A percentile compares a stretch with the other conserved stretches of the same genome.
These are phyloP conservation scores for Populus alba DNA, from an alignment of 345 rosid genomes.

Conservation along the genomic window DNA sequence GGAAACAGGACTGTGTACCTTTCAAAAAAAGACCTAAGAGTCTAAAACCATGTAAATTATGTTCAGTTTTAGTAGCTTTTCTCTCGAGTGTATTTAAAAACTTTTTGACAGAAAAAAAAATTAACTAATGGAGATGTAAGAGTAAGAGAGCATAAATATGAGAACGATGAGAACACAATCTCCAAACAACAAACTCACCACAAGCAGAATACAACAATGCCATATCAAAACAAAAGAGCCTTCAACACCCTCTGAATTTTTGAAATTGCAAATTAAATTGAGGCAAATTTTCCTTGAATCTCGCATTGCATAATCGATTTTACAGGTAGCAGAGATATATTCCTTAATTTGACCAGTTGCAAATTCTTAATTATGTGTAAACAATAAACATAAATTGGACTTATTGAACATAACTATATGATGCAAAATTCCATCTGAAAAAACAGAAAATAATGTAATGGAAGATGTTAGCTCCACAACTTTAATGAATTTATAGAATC, in stretches of 20 bases:
- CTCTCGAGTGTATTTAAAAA: not conserved
- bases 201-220: not conserved
- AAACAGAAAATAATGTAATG: not conserved
- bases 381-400: not conserved
- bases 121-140: not conserved
- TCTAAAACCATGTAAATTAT: not conserved
- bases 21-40: not conserved
- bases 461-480: not conserved
- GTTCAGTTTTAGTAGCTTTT: not conserved
- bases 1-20: not conserved
- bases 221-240: not conserved
- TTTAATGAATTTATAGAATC: not conserved
- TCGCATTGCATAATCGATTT: not conserved
- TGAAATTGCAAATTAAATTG: not conserved
- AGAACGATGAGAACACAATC: not conserved
- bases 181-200: not conserved
- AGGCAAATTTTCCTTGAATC: not conserved
- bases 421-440: not conserved
- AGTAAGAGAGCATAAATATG: not conserved
- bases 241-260: not conserved
- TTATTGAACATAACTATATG: not conserved
- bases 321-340: not conserved
- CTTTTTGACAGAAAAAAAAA: not conserved
- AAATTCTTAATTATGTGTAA: not conserved
- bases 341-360: not conserved